A percentile compares a stretch with the other conserved stretches of the same genome.
phyloP scores from a whole-genome alignment of 2,329 filamentous ascomycete genomes.

The Colletotrichum caudatum region DNA sequence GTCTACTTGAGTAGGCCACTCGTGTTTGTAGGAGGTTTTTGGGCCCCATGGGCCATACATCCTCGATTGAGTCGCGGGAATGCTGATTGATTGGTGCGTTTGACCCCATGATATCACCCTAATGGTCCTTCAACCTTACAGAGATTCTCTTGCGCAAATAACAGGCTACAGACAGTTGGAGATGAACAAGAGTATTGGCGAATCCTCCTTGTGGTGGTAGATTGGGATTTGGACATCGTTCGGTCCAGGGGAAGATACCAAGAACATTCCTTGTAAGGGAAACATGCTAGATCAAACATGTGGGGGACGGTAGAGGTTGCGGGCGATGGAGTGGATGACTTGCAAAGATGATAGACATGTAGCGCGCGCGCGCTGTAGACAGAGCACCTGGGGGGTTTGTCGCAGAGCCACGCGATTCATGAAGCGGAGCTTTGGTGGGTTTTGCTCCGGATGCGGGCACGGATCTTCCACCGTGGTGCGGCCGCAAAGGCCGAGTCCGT shows the following conservation, averaged over 20 bases:
- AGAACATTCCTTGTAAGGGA: not conserved
- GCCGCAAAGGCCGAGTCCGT: not conserved
- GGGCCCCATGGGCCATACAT: slow-evolving; percentile 51
- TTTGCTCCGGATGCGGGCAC: not conserved
- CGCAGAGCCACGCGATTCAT: not conserved
- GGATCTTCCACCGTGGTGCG: too few species aligned
- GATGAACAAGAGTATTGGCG: not conserved
- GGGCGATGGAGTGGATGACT: not conserved
- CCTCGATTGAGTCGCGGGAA: slow-evolving; percentile 48
- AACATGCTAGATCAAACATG: not conserved
- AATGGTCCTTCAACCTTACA: not conserved
- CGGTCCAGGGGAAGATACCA: not conserved
- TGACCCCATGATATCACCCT: not conserved
- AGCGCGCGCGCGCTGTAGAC: too few species aligned
- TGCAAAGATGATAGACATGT: not conserved
- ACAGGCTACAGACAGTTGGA: not conserved
- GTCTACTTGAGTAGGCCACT: slow-evolving; percentile 52
- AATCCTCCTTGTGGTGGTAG: not conserved
- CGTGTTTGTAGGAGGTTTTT: slow-evolving; percentile 50
- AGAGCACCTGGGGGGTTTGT: not conserved
- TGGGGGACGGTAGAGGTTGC: not conserved
- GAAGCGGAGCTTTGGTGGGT: not conserved
- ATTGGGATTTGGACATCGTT: not conserved
- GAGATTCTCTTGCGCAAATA: not conserved
- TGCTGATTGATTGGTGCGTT: not conserved